phyloP scores from a whole-genome alignment of 2,329 filamentous ascomycete genomes.

The Cordyceps militaris region DNA sequence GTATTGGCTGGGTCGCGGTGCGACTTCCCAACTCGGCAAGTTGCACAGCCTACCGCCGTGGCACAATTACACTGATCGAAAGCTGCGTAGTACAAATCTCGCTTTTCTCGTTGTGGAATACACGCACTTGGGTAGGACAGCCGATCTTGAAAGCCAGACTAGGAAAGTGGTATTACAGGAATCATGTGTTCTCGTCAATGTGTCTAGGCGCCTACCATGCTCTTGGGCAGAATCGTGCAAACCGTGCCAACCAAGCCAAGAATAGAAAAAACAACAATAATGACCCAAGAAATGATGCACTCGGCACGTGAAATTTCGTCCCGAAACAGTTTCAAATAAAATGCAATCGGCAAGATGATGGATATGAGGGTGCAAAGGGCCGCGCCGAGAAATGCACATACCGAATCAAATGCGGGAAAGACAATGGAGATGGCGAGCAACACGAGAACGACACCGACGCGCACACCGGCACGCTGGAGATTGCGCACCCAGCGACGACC shows the following conservation, averaged over 20 bases:
- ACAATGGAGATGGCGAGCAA: slow-evolving; percentile 67
- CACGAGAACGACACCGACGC: slow-evolving; percentile 58
- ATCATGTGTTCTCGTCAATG: background rate
- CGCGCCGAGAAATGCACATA: slow-evolving; percentile 86
- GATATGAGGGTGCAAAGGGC: slow-evolving; percentile 92
- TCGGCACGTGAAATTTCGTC: slow-evolving; percentile 60
- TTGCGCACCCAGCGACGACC: slow-evolving; percentile 22
- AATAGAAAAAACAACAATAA: slow-evolving; percentile 62
- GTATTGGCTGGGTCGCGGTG: background rate
- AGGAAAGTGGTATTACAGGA: background rate
- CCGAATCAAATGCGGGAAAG: slow-evolving; percentile 75
- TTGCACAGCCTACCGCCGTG: background rate
- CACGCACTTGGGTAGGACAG: background rate
- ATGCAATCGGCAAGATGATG: slow-evolving; percentile 78
- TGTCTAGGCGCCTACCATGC: slow-evolving; percentile 50
- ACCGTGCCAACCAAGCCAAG: slow-evolving; percentile 73
- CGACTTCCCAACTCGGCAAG: background rate
- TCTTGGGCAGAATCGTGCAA: slow-evolving; percentile 82
- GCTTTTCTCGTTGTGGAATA: background rate
- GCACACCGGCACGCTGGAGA: slow-evolving; percentile 46
- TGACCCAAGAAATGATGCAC: slow-evolving; percentile 56
- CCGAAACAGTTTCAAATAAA: slow-evolving; percentile 85
- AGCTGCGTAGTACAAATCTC: background rate
- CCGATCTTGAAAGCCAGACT: too few relatives aligned
- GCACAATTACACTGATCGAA: background rate